phyloP scores from a whole-genome alignment of 306 rosid species.

The Pueraria montana region DNA sequence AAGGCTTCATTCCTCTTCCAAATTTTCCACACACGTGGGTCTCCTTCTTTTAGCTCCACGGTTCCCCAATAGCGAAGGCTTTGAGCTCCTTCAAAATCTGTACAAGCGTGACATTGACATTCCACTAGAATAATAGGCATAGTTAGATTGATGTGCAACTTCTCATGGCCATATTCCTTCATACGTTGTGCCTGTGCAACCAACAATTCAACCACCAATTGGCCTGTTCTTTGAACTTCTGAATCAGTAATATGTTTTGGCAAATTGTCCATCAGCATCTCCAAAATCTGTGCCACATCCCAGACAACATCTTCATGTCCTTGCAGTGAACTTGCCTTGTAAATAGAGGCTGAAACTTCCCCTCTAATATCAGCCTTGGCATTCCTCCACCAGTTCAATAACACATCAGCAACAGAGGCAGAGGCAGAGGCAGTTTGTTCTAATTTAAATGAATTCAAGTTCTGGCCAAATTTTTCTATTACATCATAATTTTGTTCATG shows the following conservation, averaged over 20 bases:
- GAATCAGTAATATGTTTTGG: background rate
- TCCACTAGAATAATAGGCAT: conserved; percentile 7
- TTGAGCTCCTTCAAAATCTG: background rate
- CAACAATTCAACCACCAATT: conserved; percentile 8
- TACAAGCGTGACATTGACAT: background rate
- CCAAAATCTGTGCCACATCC: background rate
- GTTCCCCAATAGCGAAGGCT: conserved; percentile 27
- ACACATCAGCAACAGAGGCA: background rate
- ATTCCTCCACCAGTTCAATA: background rate
- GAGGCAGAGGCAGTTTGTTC: background rate
- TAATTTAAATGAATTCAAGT: background rate
- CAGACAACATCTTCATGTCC: conserved; percentile 9
- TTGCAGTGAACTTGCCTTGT: conserved; percentile 33
- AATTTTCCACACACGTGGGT: background rate
- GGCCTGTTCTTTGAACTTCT: background rate
- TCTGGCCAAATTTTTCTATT: background rate
- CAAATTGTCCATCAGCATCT: background rate
- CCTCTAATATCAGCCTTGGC: background rate
- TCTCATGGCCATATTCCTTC: background rate
- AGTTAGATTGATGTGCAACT: background rate
- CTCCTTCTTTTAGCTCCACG: background rate
- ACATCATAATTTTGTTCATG: background rate
- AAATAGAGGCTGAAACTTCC: background rate
- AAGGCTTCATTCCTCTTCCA: background rate
- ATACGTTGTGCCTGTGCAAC: background rate